These are phyloP conservation scores for Lactarius psammicola DNA, from an alignment of 768 basidiomycete species.

Conservation along the genomic window DNA sequence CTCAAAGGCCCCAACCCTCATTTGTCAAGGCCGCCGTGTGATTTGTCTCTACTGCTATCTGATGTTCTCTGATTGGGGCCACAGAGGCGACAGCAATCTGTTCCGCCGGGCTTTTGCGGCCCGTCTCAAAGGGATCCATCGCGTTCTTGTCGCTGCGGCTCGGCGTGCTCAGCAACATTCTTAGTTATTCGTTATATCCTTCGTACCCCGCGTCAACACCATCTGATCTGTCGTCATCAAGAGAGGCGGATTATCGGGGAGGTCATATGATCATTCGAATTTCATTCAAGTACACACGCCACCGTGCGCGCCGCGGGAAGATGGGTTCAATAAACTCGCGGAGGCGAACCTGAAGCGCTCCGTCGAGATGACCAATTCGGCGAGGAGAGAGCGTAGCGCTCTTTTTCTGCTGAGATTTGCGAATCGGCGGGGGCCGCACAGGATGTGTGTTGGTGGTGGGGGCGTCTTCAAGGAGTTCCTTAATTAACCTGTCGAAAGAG, in stretches of 20 bases:
- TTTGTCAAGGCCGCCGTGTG: too few species aligned
- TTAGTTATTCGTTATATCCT: slow-evolving; percentile 94
- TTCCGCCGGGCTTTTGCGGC: slow-evolving; percentile 33
- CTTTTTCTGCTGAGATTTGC: background rate
- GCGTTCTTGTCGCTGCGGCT: slow-evolving; percentile 80
- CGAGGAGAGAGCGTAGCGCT: slow-evolving; percentile 59
- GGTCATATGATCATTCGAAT: slow-evolving; percentile 12
- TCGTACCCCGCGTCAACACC: slow-evolving; percentile 84
- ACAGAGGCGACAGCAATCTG: slow-evolving; percentile 59
- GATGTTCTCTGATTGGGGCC: slow-evolving; percentile 5
- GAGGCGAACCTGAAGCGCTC: slow-evolving; percentile 76
- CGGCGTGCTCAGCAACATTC: slow-evolving; percentile 89
- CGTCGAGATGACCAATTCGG: slow-evolving; percentile 91
- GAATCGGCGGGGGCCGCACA: slow-evolving; percentile 34
- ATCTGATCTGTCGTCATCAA: slow-evolving; percentile 80
- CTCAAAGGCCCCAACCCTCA: too few species aligned
- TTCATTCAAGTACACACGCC: slow-evolving; percentile 36
- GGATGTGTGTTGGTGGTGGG: too few species aligned
- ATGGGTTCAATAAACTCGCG: slow-evolving; percentile 83
- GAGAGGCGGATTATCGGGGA: slow-evolving; percentile 43
- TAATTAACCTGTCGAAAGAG: too few species aligned
- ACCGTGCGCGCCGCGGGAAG: slow-evolving; percentile 69
- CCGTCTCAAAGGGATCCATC: slow-evolving; percentile 63
- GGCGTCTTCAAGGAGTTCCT: too few species aligned
- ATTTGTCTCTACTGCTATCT: slow-evolving; percentile 2